Percentiles rank a stretch among this genome's conserved stretches.
Evolutionary conservation across 441 rosid genomes (phyloP).

Genomic region (Gossypium davidsonii): DNA sequence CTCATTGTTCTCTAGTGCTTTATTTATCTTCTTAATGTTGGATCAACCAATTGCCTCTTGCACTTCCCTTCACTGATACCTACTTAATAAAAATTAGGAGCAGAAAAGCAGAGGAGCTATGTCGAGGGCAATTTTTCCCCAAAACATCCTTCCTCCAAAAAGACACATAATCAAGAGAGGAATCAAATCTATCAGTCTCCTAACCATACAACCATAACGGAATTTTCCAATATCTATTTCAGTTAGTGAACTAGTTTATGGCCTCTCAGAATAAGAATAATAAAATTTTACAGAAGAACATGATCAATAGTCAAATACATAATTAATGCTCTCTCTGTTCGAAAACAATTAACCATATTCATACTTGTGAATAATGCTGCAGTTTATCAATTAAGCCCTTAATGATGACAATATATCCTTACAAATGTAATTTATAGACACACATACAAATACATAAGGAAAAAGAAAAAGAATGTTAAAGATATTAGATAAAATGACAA

Average conservation of each 20-base stretch:
- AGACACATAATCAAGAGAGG: background rate
- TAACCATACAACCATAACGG: background rate
- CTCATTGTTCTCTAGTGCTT: background rate
- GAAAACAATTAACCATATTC: background rate
- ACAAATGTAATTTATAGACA: background rate
- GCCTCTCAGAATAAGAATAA: background rate
- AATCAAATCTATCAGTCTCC: background rate
- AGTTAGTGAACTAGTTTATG: background rate
- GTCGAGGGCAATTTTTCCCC: background rate
- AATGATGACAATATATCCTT: background rate
- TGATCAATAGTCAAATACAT: background rate
- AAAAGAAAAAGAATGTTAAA: background rate
- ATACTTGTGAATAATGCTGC: background rate
- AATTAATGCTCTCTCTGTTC: background rate
- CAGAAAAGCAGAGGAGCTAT: background rate
- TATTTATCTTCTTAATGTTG: background rate
- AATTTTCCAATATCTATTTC: background rate
- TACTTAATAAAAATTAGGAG: background rate
- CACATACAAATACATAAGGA: background rate
- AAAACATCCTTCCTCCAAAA: background rate
- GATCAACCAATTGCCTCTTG: background rate
- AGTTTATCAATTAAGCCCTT: background rate
- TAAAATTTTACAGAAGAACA: background rate
- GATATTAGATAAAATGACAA: background rate
- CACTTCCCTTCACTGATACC: background rate